Evolutionary conservation across 73 alveolate genomes (phyloP).

Genomic region (Uronychia binucleata): DNA sequence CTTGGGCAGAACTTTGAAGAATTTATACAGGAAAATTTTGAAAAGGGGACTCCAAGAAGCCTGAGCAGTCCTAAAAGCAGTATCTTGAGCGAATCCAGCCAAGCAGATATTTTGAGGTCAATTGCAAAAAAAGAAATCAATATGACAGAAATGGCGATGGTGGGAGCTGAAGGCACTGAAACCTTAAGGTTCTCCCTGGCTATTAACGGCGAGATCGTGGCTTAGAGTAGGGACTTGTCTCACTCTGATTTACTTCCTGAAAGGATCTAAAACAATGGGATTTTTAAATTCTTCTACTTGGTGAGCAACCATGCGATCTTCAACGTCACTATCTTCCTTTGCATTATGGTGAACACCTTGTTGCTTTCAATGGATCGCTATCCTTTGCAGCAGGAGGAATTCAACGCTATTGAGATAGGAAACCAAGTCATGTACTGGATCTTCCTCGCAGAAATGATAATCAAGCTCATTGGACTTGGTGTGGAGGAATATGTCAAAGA

Average conservation of each 20-base stretch:
- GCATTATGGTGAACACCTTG: conserved; percentile 54
- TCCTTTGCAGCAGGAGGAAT: conserved; percentile 41
- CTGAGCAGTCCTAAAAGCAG: background rate
- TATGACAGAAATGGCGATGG: background rate
- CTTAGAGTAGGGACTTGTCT: background rate
- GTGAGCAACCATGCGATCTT: background rate
- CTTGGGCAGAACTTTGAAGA: background rate
- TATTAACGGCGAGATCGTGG: background rate
- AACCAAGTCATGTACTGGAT: conserved; percentile 33
- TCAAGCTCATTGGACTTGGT: conserved; percentile 74
- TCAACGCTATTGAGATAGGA: background rate
- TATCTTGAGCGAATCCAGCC: background rate
- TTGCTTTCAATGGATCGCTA: conserved; percentile 56
- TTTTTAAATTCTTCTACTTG: background rate
- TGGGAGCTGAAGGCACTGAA: background rate
- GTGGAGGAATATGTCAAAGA: conserved; percentile 66
- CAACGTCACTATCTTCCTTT: background rate
- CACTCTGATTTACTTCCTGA: background rate
- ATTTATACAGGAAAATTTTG: background rate
- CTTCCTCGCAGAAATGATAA: conserved; percentile 67
- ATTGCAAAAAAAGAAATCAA: too few relatives aligned
- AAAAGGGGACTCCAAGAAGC: background rate
- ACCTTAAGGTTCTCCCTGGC: background rate
- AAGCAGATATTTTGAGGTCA: background rate
- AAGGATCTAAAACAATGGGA: background rate